Evolutionary conservation across 78 protist genomes (phyloP), one percentile per base, ranked within the genome.

Genomic region (Dictyostelium capitatum): DNA sequence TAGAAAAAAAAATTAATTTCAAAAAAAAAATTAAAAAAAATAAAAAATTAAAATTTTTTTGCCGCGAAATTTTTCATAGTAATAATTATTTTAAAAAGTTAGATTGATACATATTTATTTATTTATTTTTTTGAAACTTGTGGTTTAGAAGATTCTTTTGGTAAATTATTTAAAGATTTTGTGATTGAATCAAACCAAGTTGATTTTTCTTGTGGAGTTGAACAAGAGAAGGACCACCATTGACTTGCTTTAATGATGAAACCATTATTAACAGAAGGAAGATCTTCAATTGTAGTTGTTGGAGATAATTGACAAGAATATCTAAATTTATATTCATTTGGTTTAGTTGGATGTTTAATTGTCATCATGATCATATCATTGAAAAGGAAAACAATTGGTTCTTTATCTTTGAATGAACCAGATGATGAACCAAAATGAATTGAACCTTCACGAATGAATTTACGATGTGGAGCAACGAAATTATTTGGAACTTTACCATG

Each of bases 341-440:
- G 83, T 65, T 77, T 87, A 30, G 32, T 77, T 74, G 93, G 93
- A 65, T 87, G 93, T 43, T 87, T 87, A 46, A 77, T 50, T 0
- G 93, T 87, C 93, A 87, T 87, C 93, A 87, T 87, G 30, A 87
- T 28, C 93, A 87, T 87, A 64, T 87, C 93, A 47, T 80, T 64
- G 43, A 87, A 87, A 11, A 87, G 56, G 79, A 87, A 87, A 19
- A 87, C 93, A 6, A 77, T 82, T 74, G 93, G 93, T 37, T 87
- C 93, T 46, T 87, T 87, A 37, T 87, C 93, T 62, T 87, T 87
- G 79, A 87, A 87, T 11, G 93, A 87, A 65, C 93, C 93, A 43
- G 56, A 28, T 20, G 79, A 48, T 1, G 93, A 87, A 32, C 84
- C 93, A 53, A 87, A 87, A 23, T 70, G 84, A 43, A 87, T 69